Base-by-base conservation (phyloP, 768 basidiomycete species). In the Amyloporia xantha region DNA sequence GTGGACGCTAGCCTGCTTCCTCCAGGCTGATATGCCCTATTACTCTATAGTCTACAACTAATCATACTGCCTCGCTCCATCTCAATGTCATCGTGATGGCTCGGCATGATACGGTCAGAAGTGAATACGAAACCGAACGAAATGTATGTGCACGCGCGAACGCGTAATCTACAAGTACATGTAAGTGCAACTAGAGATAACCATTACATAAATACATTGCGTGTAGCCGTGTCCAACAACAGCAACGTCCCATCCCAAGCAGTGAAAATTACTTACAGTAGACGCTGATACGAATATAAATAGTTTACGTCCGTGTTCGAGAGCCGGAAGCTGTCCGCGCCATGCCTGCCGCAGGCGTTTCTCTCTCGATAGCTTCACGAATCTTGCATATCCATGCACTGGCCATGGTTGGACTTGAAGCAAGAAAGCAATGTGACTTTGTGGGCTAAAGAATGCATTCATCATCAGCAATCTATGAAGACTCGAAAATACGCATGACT, bases 1-100 rank as follows among this genome's bases (percentile, higher is more conserved):
- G 76, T 99, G 37, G 96, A 99, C 63, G 85, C 91, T 5, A 92
- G 86, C 59, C 72, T 96, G 36, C 82, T 99, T 3, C 96, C 96
- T 50, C 96, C 95, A 17, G 96, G 96, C 64, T 99, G 74, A n/a
- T n/a, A n/a, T n/a, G n/a, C n/a, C n/a, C n/a, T n/a, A n/a, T n/a
- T n/a, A n/a, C n/a, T n/a, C n/a, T n/a, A n/a, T n/a, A n/a, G n/a
- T n/a, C n/a, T n/a, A n/a, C n/a, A n/a, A n/a, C n/a, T n/a, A n/a
- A n/a, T n/a, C n/a, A n/a, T n/a, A n/a, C n/a, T n/a, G n/a, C n/a
- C n/a, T n/a, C n/a, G n/a, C n/a, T n/a, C n/a, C n/a, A n/a, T n/a
- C n/a, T n/a, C n/a, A n/a, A n/a, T n/a, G n/a, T n/a, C n/a, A n/a
- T n/a, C n/a, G n/a, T n/a, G n/a, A n/a, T n/a, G n/a, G n/a, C n/a